Evolutionary conservation across 805 yeast genomes (phyloP), one percentile per base, ranked within the genome.

Genomic region (Clavispora santaluciae): DNA sequence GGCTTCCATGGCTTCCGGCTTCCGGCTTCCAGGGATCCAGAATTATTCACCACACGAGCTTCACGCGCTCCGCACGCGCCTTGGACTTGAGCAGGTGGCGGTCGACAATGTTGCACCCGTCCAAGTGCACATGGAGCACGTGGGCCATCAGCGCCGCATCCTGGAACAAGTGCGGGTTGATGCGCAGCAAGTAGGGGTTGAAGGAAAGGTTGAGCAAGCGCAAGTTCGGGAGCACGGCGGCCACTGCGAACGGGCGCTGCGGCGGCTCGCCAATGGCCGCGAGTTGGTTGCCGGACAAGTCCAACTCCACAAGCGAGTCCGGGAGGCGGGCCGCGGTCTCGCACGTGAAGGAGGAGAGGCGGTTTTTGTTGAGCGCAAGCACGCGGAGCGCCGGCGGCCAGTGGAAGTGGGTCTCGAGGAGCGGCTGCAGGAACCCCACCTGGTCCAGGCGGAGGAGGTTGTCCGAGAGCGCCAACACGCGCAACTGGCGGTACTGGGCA

Each of bases 311-410:
- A 5, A 68, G 41, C 20, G 59, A 39, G n/a, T 43, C 31, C 1
- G 73, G 72, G 7, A 67, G 49, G 6, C 47, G 51, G 5, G 39
- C 18, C 3, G 65, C 17, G 39, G 60, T 50, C 2, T 47, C 38
- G 9, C 20, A 20, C 2, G 65, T 43, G 1, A 65, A 22, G 26
- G 38, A 39, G 8, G 39, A 38, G 6, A 68, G 42, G 33, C 40
- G 36, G 41, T 68, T 68, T 10, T 46, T 45, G 28, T 58, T 60
- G 25, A 68, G 45, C 18, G 51, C 42, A 15, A 68, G 46, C 16
- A 37, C 21, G 23, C 41, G 44, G 13, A 68, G 46, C 6, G 13
- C 18, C 0, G 56, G 49, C 3, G 72, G 72, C 54, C 58, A 54
- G 25, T 39, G 44, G 42, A 50, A 51, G 23, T 38, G 41, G 12